Conservation (phyloP, 108 stramenopile genomes). For the Discostella stelligeroides region DNA sequence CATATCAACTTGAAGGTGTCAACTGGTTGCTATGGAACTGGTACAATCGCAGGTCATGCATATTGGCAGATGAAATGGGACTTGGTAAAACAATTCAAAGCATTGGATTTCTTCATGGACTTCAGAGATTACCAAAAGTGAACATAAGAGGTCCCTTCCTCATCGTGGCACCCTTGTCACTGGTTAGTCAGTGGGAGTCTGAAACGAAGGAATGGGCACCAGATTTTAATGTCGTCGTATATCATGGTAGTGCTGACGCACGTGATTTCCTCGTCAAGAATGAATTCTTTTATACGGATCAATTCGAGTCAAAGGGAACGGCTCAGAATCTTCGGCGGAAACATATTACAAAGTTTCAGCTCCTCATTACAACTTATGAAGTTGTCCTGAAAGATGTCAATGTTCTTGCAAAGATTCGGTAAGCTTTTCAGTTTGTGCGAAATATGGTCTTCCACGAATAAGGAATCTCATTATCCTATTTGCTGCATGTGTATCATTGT, state of each 20-base stretch:
- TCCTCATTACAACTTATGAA: conserved; percentile 97
- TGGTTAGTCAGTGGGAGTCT: conserved; percentile 93
- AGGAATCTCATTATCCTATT: not conserved
- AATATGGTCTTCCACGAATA: conserved; percentile 88
- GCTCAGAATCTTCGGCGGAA: conserved; percentile 73
- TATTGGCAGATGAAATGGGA: conserved; percentile 98
- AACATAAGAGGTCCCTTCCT: conserved; percentile 90
- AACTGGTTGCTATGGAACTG: conserved; percentile 97
- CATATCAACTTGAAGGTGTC: conserved; percentile 96
- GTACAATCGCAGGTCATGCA: conserved; percentile 90
- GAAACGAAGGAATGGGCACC: conserved; percentile 94
- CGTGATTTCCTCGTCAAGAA: conserved; percentile 83
- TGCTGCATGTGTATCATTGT: not conserved
- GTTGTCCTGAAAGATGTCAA: conserved; percentile 85
- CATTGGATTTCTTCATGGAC: conserved; percentile 67
- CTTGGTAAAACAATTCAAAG: conserved; percentile 86
- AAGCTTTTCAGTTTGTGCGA: conserved; percentile 81
- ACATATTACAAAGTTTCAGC: conserved; percentile 88
- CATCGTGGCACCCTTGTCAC: conserved; percentile 89
- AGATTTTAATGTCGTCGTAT: conserved; percentile 92
- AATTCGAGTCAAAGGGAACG: conserved; percentile 65
- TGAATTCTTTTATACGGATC: conserved; percentile 91
- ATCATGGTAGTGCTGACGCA: conserved; percentile 92
- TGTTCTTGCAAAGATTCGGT: conserved; percentile 81
- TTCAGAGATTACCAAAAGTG: conserved; percentile 55